These are phyloP conservation scores for Fusarium oligoseptatum DNA, from an alignment of 2,329 filamentous ascomycete species.

Conservation along the genomic window DNA sequence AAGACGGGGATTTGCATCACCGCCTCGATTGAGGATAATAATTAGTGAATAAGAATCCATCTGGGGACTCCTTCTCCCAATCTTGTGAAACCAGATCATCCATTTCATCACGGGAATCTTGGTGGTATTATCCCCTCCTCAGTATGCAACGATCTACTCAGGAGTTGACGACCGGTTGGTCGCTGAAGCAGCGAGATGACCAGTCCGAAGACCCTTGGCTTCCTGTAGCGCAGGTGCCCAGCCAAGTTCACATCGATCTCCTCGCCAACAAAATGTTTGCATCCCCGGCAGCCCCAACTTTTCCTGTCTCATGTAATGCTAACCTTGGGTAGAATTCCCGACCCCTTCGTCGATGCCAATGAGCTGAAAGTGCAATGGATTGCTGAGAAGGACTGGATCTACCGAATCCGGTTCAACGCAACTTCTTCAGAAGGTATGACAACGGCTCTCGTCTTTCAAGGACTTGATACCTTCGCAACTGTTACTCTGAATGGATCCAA, in stretches of 20 bases:
- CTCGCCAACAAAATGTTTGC: slow-evolving; percentile 61
- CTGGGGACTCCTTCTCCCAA: neutral
- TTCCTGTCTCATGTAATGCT: neutral
- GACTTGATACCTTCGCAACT: slow-evolving; percentile 73
- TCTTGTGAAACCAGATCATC: neutral
- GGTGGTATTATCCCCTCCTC: neutral
- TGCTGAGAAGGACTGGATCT: slow-evolving; percentile 75
- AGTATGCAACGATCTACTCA: neutral
- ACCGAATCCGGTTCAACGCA: slow-evolving; percentile 59
- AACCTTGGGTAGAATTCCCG: slow-evolving; percentile 57
- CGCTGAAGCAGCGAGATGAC: neutral
- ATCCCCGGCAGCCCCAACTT: neutral
- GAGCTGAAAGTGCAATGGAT: slow-evolving; percentile 75
- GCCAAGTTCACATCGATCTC: slow-evolving; percentile 56
- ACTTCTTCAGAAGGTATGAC: neutral
- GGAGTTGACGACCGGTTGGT: neutral
- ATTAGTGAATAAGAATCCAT: neutral
- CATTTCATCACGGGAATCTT: neutral
- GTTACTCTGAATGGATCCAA: slow-evolving; percentile 66
- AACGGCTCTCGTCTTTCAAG: slow-evolving; percentile 69
- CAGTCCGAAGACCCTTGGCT: neutral
- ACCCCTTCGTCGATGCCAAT: slow-evolving; percentile 78
- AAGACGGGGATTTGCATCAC: neutral
- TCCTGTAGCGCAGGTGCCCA: slow-evolving; percentile 1
- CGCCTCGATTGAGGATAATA: neutral